Base-by-base conservation (phyloP, 176 grass and related monocot species). In the Leersia perrieri region DNA sequence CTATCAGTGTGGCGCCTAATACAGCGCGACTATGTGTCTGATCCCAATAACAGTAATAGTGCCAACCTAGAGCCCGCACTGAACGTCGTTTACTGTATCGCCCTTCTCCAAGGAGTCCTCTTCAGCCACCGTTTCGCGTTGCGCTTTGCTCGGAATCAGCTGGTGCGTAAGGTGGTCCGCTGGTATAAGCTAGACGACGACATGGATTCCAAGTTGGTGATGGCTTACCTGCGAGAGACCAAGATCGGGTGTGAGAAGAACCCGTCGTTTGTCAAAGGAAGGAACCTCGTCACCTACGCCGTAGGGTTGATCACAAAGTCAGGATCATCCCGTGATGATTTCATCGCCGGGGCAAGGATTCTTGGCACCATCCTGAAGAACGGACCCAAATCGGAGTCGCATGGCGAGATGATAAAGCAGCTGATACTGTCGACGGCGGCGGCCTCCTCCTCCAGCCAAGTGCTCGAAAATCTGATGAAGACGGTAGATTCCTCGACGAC, bases 31-130 rank as follows among this genome's bases (percentile, higher is more conserved):
- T 67, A 29, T n/a, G n/a, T n/a, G n/a, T n/a, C n/a, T n/a, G n/a
- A n/a, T n/a, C n/a, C n/a, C n/a, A n/a, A n/a, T 1, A 10, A 1
- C 0, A 0, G 42, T 9, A 6, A 15, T 18, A 0, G 1, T 13
- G 10, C 42, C 13, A 75, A 83, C 62, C 18, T 38, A 1, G 38
- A 38, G 12, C 61, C 81, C 0, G 72, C 81, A 0, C 44, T 75
- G 3, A 2, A 9, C 0, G 44, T 75, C 5, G 3, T 75, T 1
- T 83, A 83, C 18, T 15, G 4, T 0, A 7, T 83, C 11, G 63
- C 42, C 0, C 0, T 76, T 3, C 11, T 49, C 7, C 72, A 75
- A n/a, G 70, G 80, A 0, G 15, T 29, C 12, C 8, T 83, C 5
- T 65, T 51, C 16, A 16, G 40, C 39, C 72, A 63, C 68, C 9